Conservation (phyloP, 2,329 filamentous ascomycete genomes). For the Malbranchea cinnamomea region DNA sequence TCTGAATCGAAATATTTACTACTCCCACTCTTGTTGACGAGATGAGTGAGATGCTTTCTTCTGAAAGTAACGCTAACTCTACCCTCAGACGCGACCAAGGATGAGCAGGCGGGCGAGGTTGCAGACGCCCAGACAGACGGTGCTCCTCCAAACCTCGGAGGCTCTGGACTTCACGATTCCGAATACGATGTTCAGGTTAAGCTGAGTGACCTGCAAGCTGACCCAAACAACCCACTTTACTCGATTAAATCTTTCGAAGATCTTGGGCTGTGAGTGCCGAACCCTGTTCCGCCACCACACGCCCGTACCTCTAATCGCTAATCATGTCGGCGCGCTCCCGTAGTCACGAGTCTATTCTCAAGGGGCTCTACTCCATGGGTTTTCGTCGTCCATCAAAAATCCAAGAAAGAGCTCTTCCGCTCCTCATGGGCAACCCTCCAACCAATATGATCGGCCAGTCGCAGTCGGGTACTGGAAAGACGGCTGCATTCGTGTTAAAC, state of each 20-base stretch:
- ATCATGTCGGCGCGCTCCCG: not conserved
- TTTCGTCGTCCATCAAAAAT: slow-evolving; percentile 97
- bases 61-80: not conserved
- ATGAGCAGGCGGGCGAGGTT: slow-evolving; percentile 4
- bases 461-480: slow-evolving; percentile 98
- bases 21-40: not conserved
- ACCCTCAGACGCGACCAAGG: not conserved
- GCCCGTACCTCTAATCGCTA: not conserved
- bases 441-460: slow-evolving; percentile 94
- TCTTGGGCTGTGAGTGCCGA: slow-evolving; percentile 58
- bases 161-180: slow-evolving; percentile 49
- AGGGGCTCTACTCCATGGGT: slow-evolving; percentile 65
- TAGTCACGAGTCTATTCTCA: slow-evolving; percentile 50
- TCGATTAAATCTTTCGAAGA: slow-evolving; percentile 75
- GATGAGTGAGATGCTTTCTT: not conserved
- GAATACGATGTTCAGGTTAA: slow-evolving; percentile 86
- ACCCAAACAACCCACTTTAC: slow-evolving; percentile 74
- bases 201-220: slow-evolving; percentile 73
- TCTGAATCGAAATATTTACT: too few relatives aligned
- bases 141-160: slow-evolving; percentile 23
- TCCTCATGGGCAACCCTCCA: slow-evolving; percentile 76
- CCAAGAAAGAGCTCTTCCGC: slow-evolving; percentile 81
- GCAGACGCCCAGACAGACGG: slow-evolving; percentile 25
- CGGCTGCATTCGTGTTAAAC: slow-evolving; percentile 87
- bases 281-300: not conserved